phyloP scores from a whole-genome alignment of 83 land plant species.

The Picea abies region DNA sequence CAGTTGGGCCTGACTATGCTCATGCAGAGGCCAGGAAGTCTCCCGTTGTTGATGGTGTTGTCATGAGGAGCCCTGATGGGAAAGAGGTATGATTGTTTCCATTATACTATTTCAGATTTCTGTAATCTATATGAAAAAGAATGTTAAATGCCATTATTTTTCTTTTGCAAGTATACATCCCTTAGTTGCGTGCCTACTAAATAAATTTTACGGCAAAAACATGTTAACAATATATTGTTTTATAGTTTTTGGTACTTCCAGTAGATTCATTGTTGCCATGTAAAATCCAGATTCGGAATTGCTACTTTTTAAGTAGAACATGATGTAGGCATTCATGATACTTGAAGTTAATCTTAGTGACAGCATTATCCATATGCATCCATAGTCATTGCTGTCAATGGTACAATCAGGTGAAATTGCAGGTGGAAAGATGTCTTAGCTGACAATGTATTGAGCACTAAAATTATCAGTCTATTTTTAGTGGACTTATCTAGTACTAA shows the following conservation, averaged over 20 bases:
- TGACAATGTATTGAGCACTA: not conserved
- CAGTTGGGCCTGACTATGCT: slow-evolving; percentile 98
- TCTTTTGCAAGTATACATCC: not conserved
- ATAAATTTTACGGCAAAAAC: not conserved
- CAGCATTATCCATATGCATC: no score
- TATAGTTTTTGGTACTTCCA: not conserved
- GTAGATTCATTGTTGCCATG: not conserved
- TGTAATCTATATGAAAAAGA: not conserved
- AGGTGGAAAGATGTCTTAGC: not conserved
- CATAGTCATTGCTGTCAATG: no score
- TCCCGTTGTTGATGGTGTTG: slow-evolving; percentile 99
- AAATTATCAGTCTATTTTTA: no score
- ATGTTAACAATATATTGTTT: not conserved
- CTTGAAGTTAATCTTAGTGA: not conserved
- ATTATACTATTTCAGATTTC: not conserved
- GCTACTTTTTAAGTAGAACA: not conserved
- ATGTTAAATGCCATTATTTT: not conserved
- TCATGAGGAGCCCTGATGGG: slow-evolving; percentile 98
- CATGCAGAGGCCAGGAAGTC: slow-evolving; percentile 99
- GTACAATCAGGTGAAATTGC: not conserved
- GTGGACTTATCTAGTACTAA: no score
- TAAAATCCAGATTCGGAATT: not conserved
- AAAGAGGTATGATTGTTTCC: slow-evolving; percentile 71
- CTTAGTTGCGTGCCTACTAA: not conserved
- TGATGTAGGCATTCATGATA: not conserved